These are phyloP conservation scores for Talaromyces sp. DNA, from an alignment of 2,329 filamentous ascomycete genomes.

Conservation along the genomic window DNA sequence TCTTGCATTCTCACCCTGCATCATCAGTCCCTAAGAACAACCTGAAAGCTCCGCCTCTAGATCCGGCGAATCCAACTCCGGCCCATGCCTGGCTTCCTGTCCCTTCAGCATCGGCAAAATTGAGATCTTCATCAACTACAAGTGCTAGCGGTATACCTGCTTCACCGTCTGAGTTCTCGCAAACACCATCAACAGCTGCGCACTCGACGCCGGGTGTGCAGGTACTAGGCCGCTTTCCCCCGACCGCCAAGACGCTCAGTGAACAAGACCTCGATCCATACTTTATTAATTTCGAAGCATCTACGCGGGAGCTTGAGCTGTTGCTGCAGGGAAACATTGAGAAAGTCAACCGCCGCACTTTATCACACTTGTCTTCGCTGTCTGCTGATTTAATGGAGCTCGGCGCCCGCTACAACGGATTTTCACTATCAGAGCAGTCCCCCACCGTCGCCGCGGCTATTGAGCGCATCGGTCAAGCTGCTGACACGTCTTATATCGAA, in stretches of 20 bases:
- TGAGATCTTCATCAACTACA: conserved; percentile 56
- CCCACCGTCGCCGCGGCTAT: conserved; percentile 87
- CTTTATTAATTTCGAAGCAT: conserved; percentile 88
- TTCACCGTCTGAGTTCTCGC: conserved; percentile 50
- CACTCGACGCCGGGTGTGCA: conserved; percentile 51
- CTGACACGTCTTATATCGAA: conserved; percentile 92
- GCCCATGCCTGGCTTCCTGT: conserved; percentile 86
- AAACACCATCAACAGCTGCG: conserved; percentile 13
- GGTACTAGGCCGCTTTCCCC: conserved; percentile 75
- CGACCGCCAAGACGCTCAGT: conserved; percentile 68
- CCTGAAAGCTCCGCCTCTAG: conserved; percentile 89
- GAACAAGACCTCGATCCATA: conserved; percentile 95
- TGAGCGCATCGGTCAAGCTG: conserved; percentile 89
- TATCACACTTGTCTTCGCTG: conserved; percentile 79
- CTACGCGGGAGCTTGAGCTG: conserved; percentile 85
- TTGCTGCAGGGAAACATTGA: conserved; percentile 91
- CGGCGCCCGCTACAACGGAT: conserved; percentile 93
- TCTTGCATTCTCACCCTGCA: conserved; percentile 87
- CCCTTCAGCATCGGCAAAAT: conserved; percentile 78
- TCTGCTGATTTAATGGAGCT: conserved; percentile 88
- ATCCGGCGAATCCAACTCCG: conserved; percentile 85
- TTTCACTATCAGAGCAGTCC: conserved; percentile 89
- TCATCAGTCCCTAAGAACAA: conserved; percentile 90
- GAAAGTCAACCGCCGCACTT: conserved; percentile 85
- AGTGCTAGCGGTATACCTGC: conserved; percentile 52